Evolutionary conservation across 2,329 filamentous ascomycete species (phyloP).

Genomic region (Calonectria hawksworthii): DNA sequence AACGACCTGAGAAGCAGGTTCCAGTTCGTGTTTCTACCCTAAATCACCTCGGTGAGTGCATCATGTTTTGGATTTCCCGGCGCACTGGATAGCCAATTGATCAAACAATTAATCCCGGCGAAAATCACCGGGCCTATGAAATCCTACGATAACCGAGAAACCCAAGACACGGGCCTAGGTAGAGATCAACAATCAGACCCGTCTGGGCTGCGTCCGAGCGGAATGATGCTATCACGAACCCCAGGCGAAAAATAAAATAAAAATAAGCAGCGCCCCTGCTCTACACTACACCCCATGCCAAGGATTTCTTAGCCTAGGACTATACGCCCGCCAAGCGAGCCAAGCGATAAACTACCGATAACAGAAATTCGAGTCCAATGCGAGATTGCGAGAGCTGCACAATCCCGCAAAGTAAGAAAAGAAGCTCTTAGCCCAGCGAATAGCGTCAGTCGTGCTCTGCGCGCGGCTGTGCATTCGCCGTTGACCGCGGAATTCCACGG

Average conservation of each 20-base stretch:
- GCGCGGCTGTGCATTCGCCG: conserved; percentile 14
- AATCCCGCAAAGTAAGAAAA: neutral
- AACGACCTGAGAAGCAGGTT: neutral
- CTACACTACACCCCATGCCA: neutral
- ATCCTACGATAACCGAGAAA: neutral
- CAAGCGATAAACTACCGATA: neutral
- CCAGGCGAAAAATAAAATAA: neutral
- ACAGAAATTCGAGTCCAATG: neutral
- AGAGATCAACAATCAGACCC: conserved; percentile 7
- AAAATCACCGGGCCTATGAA: neutral
- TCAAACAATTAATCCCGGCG: neutral
- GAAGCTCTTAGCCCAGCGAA: neutral
- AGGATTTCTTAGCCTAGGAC: neutral
- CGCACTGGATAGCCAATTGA: neutral
- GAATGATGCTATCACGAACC: conserved; percentile 7
- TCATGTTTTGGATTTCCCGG: conserved; percentile 1
- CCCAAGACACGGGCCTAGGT: neutral
- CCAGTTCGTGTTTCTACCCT: neutral
- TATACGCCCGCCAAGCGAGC: neutral
- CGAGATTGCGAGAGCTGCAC: neutral
- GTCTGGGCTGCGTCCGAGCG: neutral
- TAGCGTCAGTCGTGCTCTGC: neutral
- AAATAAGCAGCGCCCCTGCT: neutral
- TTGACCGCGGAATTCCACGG: conserved; percentile 7
- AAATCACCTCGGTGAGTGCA: neutral